phyloP scores from a whole-genome alignment of 331 rosid species.

The Rhamnella rubrinervis region DNA sequence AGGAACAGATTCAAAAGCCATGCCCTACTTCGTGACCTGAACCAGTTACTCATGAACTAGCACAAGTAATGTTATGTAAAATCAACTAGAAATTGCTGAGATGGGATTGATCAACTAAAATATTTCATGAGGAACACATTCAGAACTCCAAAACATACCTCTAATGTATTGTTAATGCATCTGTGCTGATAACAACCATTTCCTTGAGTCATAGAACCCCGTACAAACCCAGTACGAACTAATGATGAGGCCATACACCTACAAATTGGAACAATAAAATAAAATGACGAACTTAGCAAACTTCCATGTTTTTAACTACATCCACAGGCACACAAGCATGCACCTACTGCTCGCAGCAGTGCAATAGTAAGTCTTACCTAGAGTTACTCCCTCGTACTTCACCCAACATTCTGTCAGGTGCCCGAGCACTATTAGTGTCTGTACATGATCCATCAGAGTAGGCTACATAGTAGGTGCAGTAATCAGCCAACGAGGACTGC shows the following conservation, averaged over 20 bases:
- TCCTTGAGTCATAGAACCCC: constrained; percentile 95
- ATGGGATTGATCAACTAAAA: not conserved
- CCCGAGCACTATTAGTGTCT: constrained; percentile 80
- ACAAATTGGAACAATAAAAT: constrained; percentile 13
- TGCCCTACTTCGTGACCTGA: not conserved
- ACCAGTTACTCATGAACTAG: not conserved
- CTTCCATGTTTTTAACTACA: constrained; percentile 7
- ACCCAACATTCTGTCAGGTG: constrained; percentile 98
- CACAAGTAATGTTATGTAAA: not conserved
- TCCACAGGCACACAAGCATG: not conserved
- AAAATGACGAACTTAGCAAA: constrained; percentile 25
- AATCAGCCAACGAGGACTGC: constrained; percentile 96
- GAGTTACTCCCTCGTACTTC: constrained; percentile 95
- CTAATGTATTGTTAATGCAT: constrained; percentile 73
- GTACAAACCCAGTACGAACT: constrained; percentile 89
- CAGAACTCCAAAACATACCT: constrained; percentile 49
- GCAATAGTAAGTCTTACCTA: constrained; percentile 51
- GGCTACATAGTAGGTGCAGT: constrained; percentile 95
- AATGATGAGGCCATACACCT: constrained; percentile 98
- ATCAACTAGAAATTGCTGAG: too few species aligned
- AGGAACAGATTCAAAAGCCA: not conserved
- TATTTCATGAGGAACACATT: not conserved
- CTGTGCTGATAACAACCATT: constrained; percentile 99
- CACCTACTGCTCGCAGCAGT: not conserved
- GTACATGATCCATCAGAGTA: constrained; percentile 99